A percentile compares a stretch with the other conserved stretches of the same genome.
These are phyloP conservation scores for Tieghemiomyces parasiticus DNA, from an alignment of 192 early-diverging fungal species.

Conservation along the genomic window DNA sequence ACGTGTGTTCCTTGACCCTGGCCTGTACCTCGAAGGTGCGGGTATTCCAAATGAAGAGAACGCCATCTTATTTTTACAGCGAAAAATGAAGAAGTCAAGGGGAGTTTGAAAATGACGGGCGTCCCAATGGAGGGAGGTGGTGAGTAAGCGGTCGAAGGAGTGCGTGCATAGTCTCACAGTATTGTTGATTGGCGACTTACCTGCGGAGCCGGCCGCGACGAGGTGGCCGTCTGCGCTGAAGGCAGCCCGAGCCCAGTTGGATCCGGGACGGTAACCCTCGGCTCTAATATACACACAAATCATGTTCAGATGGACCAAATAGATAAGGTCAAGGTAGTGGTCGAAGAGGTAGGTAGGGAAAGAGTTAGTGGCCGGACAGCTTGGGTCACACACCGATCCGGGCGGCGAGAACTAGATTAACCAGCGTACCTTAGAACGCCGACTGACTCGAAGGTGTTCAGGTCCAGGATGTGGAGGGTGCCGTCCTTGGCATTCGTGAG, in stretches of 20 bases:
- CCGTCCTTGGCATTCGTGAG: conserved; percentile 93
- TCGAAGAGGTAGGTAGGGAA: no score
- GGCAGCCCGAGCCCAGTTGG: conserved; percentile 77
- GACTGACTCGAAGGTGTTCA: conserved; percentile 48
- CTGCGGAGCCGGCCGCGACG: conserved; percentile 60
- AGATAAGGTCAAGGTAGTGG: no score
- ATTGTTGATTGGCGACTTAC: conserved; percentile 14
- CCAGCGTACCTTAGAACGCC: background rate
- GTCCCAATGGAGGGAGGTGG: no score
- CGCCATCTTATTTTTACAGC: conserved; percentile 41
- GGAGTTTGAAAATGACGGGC: background rate
- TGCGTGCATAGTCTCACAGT: background rate
- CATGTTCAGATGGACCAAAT: no score
- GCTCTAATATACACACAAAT: no score
- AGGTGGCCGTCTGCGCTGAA: conserved; percentile 73
- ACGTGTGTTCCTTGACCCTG: conserved; percentile 53
- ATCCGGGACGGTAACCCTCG: conserved; percentile 60
- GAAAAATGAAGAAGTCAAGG: background rate
- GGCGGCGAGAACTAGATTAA: conserved; percentile 5
- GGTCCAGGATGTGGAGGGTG: conserved; percentile 72
- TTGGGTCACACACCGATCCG: no score
- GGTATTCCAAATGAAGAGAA: conserved; percentile 66
- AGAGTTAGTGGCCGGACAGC: no score
- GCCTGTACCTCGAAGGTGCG: conserved; percentile 46
- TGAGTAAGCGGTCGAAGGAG: background rate